Conservation (phyloP, 805 yeast genomes). For the Candida ponderosae region DNA sequence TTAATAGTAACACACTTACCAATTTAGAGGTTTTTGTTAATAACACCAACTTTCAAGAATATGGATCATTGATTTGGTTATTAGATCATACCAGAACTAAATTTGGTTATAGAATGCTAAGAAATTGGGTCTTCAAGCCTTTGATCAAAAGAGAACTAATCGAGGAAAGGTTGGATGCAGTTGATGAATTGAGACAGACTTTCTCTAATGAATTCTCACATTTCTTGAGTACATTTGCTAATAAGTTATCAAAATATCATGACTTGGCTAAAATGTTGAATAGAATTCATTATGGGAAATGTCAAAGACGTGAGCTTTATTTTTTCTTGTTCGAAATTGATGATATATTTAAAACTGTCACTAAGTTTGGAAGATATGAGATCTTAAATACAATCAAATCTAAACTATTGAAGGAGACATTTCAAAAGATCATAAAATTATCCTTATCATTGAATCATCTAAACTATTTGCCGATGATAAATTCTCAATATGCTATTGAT, state of each 20-base stretch:
- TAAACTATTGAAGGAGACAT: slow-evolving; percentile 27
- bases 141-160: slow-evolving; percentile 47
- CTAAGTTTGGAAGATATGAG: slow-evolving; percentile 20
- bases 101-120: slow-evolving; percentile 63
- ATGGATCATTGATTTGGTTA: slow-evolving; percentile 75
- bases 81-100: slow-evolving; percentile 74
- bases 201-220: no score
- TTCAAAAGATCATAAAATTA: slow-evolving; percentile 29
- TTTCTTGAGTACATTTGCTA: no score
- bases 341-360: slow-evolving; percentile 22
- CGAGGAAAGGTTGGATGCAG: slow-evolving; percentile 54
- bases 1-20: slow-evolving; percentile 57
- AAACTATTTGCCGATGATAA: slow-evolving; percentile 39
- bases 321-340: slow-evolving; percentile 36
- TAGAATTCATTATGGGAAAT: slow-evolving; percentile 51
- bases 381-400: slow-evolving; percentile 19
- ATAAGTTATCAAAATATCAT: slow-evolving; percentile 27
- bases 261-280: slow-evolving; percentile 55
- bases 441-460: slow-evolving; percentile 25
- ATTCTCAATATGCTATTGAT: slow-evolving; percentile 39
- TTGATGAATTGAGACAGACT: slow-evolving; percentile 37
- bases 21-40: slow-evolving; percentile 73
- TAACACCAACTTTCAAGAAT: slow-evolving; percentile 41
- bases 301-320: slow-evolving; percentile 54
- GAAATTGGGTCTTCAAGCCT: slow-evolving; percentile 73